These are phyloP conservation scores for Bolboschoenus planiculmis DNA, from an alignment of 176 grass and related monocot species.

Conservation along the genomic window DNA sequence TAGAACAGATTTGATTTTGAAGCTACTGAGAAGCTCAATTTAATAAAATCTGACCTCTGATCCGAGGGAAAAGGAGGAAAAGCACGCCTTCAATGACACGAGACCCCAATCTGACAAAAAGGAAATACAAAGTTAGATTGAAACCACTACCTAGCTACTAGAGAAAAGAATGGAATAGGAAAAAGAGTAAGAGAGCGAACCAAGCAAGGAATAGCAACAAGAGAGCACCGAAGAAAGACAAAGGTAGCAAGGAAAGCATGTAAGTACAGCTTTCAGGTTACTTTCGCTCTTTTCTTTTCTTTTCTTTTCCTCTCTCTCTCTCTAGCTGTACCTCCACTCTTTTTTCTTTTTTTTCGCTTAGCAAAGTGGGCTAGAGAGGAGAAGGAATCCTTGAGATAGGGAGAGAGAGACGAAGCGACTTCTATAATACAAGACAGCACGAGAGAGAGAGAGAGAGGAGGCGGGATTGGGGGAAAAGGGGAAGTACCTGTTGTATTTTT, in stretches of 20 bases:
- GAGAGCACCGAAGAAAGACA: constrained; percentile 9
- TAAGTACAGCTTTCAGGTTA: constrained; percentile 9
- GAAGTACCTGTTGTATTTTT: neutral
- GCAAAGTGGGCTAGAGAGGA: neutral
- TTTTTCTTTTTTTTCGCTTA: neutral
- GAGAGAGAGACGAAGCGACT: constrained; percentile 9
- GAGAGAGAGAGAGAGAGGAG: neutral
- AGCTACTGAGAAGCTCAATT: constrained; percentile 1
- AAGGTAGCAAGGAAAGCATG: neutral
- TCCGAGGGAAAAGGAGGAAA: neutral
- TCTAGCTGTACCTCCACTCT: neutral
- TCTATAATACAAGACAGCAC: neutral
- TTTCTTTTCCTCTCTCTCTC: neutral
- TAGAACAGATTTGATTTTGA: constrained; percentile 9
- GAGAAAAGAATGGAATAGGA: constrained; percentile 2
- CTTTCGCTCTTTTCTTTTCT: neutral
- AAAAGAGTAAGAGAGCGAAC: neutral
- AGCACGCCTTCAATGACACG: neutral
- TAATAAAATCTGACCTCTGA: constrained; percentile 28
- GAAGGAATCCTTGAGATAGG: neutral
- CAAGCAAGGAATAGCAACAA: constrained; percentile 13
- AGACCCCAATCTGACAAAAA: constrained; percentile 15
- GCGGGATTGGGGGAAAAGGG: constrained; percentile 1
- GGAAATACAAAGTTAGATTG: neutral
- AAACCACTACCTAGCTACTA: neutral